Conservation (phyloP, 805 yeast species). For the Candida vartiovaarae region DNA sequence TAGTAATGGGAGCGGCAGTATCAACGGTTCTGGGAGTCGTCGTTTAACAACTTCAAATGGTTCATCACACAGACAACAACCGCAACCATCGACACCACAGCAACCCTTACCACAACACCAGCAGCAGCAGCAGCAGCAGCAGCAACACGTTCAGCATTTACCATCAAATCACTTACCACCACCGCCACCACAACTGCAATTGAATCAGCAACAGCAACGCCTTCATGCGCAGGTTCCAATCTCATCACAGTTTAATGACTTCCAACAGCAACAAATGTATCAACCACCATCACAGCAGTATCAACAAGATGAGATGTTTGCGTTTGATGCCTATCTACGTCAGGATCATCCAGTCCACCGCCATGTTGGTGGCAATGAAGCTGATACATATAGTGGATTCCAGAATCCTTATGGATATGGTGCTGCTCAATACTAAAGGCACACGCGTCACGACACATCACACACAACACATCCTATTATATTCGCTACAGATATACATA, state of each 20-base stretch:
- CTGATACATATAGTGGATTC: slow-evolving; percentile 2
- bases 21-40: slow-evolving; percentile 3
- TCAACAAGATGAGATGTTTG: slow-evolving; percentile 3
- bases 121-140: neutral
- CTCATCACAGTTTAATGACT: too few species aligned
- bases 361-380: too few species aligned
- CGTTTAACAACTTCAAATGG: neutral
- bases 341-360: neutral
- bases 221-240: slow-evolving; percentile 1
- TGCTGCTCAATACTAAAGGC: slow-evolving; percentile 6
- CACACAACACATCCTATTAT: too few species aligned
- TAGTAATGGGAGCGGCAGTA: slow-evolving; percentile 3
- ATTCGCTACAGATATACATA: too few species aligned
- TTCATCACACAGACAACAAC: neutral
- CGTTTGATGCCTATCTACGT: slow-evolving; percentile 3
- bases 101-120: neutral
- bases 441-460: too few species aligned
- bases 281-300: neutral
- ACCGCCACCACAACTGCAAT: slow-evolving; percentile 1
- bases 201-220: slow-evolving; percentile 2
- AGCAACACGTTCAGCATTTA: neutral
- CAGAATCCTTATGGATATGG: slow-evolving; percentile 4
- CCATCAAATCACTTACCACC: slow-evolving; percentile 1
- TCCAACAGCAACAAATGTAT: neutral
- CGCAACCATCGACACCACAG: neutral